Conservation (phyloP, 371 early-diverging fungal genomes). For the Thermomucor indicae-seudaticae region DNA sequence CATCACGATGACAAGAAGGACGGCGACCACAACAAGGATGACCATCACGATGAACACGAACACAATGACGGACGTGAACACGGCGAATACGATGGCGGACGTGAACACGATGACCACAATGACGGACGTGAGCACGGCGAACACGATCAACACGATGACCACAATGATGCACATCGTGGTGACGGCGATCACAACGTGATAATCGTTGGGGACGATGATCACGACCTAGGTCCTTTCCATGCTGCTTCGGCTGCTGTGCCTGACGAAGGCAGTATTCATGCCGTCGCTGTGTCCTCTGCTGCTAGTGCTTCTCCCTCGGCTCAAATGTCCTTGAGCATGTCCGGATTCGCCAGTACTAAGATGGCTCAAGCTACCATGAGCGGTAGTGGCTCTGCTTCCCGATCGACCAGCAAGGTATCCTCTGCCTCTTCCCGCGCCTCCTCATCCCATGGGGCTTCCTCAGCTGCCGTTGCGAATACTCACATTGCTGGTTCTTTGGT, state of each 20-base stretch:
- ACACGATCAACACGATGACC: no score
- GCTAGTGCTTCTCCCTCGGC: background rate
- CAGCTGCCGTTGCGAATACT: conserved; percentile 5
- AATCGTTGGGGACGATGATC: no score
- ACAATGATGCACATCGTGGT: no score
- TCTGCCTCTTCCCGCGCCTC: background rate
- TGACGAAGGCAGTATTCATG: no score
- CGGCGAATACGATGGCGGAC: no score
- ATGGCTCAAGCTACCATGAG: conserved; percentile 1
- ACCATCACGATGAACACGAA: background rate
- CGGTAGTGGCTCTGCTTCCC: conserved; percentile 1
- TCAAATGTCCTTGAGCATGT: background rate
- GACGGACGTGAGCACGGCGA: no score
- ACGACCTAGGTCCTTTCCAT: background rate
- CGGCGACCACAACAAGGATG: background rate
- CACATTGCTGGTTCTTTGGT: conserved; percentile 12
- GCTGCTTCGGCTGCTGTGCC: conserved; percentile 5
- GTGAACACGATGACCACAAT: no score
- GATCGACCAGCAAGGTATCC: background rate
- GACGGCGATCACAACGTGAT: no score
- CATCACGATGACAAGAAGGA: conserved; percentile 1
- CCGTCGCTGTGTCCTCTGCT: conserved; percentile 5
- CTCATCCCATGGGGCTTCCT: background rate
- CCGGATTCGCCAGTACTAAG: conserved; percentile 1
- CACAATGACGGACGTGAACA: conserved; percentile 6